Conservation (phyloP, 768 basidiomycete species). For the Auricularia heimuer region DNA sequence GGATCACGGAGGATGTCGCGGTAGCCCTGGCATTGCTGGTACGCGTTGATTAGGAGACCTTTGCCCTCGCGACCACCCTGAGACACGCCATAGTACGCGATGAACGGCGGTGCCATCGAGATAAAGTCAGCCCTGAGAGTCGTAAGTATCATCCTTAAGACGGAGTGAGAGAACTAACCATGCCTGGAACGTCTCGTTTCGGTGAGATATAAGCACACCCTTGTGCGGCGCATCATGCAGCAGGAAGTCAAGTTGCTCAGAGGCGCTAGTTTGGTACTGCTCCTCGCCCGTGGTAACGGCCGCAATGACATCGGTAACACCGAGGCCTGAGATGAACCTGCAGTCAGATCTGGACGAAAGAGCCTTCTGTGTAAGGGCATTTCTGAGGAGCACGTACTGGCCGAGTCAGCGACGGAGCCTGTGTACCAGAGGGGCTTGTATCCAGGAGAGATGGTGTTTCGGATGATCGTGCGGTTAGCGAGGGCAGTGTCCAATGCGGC, state of each 20-base stretch:
- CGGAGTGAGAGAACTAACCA: slow-evolving; percentile 2
- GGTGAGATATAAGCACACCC: slow-evolving; percentile 12
- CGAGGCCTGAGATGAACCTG: slow-evolving; percentile 2
- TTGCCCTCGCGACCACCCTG: slow-evolving; percentile 18
- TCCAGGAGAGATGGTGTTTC: neutral
- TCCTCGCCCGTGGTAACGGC: slow-evolving; percentile 9
- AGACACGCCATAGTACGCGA: slow-evolving; percentile 23
- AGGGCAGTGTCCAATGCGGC: neutral
- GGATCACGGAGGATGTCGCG: slow-evolving; percentile 12
- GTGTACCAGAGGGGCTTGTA: slow-evolving; percentile 10
- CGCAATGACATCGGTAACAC: slow-evolving; percentile 10
- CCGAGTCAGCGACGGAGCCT: slow-evolving; percentile 22
- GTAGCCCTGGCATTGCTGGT: slow-evolving; percentile 21
- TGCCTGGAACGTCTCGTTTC: neutral
- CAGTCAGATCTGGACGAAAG: neutral
- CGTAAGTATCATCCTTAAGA: slow-evolving; percentile 10
- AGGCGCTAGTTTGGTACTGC: slow-evolving; percentile 10
- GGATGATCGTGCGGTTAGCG: neutral
- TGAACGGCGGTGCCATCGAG: slow-evolving; percentile 26
- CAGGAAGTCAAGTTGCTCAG: slow-evolving; percentile 15
- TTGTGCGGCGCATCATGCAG: slow-evolving; percentile 9
- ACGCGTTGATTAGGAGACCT: slow-evolving; percentile 13
- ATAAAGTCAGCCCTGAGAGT: slow-evolving; percentile 14
- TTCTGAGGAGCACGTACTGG: slow-evolving; percentile 5
- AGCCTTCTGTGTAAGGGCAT: neutral